Base-by-base conservation (phyloP, 1,284 basidiomycete species). In the Moesziomyces globuligerus region DNA sequence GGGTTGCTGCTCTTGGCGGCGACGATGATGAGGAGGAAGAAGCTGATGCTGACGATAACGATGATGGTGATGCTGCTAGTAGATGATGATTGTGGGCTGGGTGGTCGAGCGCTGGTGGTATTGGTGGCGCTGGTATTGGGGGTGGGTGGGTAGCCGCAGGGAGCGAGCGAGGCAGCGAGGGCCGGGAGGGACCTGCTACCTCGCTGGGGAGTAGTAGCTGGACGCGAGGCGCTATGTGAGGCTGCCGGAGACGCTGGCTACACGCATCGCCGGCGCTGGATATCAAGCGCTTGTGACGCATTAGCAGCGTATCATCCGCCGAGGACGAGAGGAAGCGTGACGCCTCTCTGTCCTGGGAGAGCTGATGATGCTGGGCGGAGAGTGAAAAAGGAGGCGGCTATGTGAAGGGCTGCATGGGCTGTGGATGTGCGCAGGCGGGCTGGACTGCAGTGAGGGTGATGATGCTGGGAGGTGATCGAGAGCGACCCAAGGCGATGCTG, bases 261-360 rank as follows among this genome's bases (percentile, higher is more conserved):
- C 37, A 65, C 43, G 62, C 62, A 51, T 69, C 58, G 20, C 37
- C 47, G 37, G 65, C 54, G 51, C 50, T 57, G 46, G 45, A 50
- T 37, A 62, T 40, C 40, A 62, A 34, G 48, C 58, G 29, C 65
- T 61, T 69, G 58, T 69, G 55, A 53, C 54, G 65, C 65, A 69
- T 69, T 50, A 39, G 53, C 29, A 6, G 29, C 43, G 50, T 48
- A 47, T 56, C 65, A 69, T 69, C 53, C 52, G 65, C 46, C 65
- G 43, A 61, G 65, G 58, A 55, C 48, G 36, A 58, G 55, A 58
- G 55, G 41, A 36, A 28, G 42, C 50, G 47, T 50, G 26, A 28
- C 43, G 62, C 62, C 29, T 54, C 62, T 57, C 44, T 25, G 37
- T 48, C 47, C 46, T 26, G 54, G 61, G 43, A 43, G 47, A 32